A percentile compares a stretch with the other conserved stretches of the same genome.
Evolutionary conservation across 2,329 filamentous ascomycete genomes (phyloP).

Genomic region (Juglanconis sp.): DNA sequence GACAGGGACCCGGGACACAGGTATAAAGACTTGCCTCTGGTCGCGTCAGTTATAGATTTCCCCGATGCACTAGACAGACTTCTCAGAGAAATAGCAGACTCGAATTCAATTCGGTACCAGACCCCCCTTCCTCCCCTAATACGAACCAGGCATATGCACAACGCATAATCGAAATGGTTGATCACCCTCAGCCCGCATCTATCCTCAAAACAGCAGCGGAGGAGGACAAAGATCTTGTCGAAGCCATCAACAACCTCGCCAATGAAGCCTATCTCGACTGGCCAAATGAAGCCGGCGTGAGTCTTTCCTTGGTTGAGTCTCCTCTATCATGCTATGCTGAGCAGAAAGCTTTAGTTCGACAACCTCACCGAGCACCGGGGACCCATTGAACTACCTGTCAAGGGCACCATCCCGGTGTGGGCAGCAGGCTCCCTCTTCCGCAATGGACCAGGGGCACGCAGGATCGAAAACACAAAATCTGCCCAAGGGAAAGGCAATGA

Average conservation of each 20-base stretch:
- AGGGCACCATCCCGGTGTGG: constrained; percentile 67
- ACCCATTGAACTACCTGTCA: constrained; percentile 61
- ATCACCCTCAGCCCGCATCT: background rate
- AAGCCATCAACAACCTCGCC: constrained; percentile 14
- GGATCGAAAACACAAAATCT: constrained; percentile 54
- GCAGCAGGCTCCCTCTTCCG: constrained; percentile 70
- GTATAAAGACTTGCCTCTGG: too few species aligned
- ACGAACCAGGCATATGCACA: background rate
- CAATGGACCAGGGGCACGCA: constrained; percentile 67
- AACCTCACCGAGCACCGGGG: constrained; percentile 62
- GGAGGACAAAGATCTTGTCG: constrained; percentile 4
- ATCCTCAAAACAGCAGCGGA: background rate
- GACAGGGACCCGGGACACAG: too few species aligned
- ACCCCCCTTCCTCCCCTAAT: background rate
- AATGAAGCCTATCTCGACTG: constrained; percentile 38
- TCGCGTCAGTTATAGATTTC: too few species aligned
- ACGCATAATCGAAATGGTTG: background rate
- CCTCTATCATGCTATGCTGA: background rate
- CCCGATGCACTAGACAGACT: too few species aligned
- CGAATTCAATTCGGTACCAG: too few species aligned
- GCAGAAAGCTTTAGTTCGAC: constrained; percentile 54
- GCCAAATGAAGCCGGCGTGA: constrained; percentile 47
- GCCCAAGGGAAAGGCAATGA: constrained; percentile 30
- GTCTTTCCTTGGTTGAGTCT: constrained; percentile 10
- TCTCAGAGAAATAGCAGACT: too few species aligned